Base-by-base conservation (phyloP, 495 filamentous ascomycete species). In the Trichocladium antarcticum region DNA sequence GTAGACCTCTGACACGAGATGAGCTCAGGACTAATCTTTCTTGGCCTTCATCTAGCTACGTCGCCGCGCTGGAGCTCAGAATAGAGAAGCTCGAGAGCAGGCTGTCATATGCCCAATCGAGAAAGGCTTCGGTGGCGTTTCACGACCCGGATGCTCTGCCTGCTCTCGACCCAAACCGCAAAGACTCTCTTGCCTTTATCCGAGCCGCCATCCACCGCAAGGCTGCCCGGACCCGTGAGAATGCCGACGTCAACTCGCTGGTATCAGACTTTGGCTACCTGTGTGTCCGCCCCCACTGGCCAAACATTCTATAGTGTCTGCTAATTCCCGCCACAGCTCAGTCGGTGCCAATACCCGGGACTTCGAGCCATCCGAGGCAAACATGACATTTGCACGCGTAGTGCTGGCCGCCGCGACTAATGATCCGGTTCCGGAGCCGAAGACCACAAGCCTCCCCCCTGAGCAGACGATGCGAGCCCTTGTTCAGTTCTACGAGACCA, bases 281-380 rank as follows among this genome's bases (percentile, higher is more conserved):
- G 81, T 86, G 51, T 57, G 79, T 50, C 41, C 12, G 5, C 4
- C 17, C 14, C 8, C 11, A 1, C 5, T 20, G 4, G 15, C 16
- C 14, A 20, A 20, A 15, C 28, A 12, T 29, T 45, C 10, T 36
- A 10, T 36, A 28, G 10, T 29, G 1, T 35, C 15, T 50, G 19
- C 49, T 60, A 40, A 63, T 43, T 22, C 29, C 6, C 0, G 15
- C 17, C 39, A 1, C 50, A 93, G 87, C 46, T 84, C 88, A 6
- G 82, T 97, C 57, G 94, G 92, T 69, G 87, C 89, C 22, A 92
- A 87, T 3, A 89, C 89, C 5, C 75, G 87, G 47, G 89, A 95
- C 64, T 97, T 94, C 57, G 82, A 89, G 61, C 85, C 87, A 8
- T 89, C 89, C 43, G 81, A 85, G 20, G 78, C 75, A 39, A 82